Conservation (phyloP, 2,329 filamentous ascomycete species). For the Didymellaceae sp. region DNA sequence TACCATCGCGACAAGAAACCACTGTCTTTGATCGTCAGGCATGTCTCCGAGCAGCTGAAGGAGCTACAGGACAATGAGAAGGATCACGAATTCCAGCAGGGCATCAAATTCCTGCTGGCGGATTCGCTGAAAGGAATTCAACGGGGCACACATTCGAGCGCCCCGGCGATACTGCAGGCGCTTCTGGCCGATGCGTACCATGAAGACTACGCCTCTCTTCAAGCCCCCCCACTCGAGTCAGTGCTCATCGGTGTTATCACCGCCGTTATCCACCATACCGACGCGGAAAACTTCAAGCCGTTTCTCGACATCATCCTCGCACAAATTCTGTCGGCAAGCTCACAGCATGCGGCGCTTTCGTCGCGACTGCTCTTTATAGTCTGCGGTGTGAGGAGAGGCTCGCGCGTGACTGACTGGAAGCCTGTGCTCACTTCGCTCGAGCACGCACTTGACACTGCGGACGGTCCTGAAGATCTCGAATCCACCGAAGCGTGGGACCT, state of each 20-base stretch:
- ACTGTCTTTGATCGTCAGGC: conserved; percentile 72
- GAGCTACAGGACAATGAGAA: conserved; percentile 61
- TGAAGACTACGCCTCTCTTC: conserved; percentile 45
- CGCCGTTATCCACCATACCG: conserved; percentile 83
- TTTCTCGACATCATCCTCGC: conserved; percentile 66
- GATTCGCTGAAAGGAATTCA: conserved; percentile 75
- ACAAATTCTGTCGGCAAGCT: conserved; percentile 55
- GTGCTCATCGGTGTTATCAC: conserved; percentile 79
- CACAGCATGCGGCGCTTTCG: conserved; percentile 31
- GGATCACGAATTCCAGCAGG: conserved; percentile 77
- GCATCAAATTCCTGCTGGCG: conserved; percentile 89
- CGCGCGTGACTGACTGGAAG: conserved; percentile 75
- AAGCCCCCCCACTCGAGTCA: conserved; percentile 60
- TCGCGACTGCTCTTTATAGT: conserved; percentile 68
- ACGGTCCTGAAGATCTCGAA: conserved; percentile 46
- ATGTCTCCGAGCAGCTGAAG: conserved; percentile 73
- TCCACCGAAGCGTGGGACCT: conserved; percentile 40
- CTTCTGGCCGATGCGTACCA: conserved; percentile 50
- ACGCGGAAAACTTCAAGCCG: conserved; percentile 72
- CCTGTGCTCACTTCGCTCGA: conserved; percentile 59
- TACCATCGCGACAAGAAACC: conserved; percentile 75
- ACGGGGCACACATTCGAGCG: conserved; percentile 64
- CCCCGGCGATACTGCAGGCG: conserved; percentile 59
- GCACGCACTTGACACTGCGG: conserved; percentile 36
- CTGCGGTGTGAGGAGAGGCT: conserved; percentile 81